These are phyloP conservation scores for Penicillium sp. DNA, from an alignment of 2,329 filamentous ascomycete genomes.

Conservation along the genomic window DNA sequence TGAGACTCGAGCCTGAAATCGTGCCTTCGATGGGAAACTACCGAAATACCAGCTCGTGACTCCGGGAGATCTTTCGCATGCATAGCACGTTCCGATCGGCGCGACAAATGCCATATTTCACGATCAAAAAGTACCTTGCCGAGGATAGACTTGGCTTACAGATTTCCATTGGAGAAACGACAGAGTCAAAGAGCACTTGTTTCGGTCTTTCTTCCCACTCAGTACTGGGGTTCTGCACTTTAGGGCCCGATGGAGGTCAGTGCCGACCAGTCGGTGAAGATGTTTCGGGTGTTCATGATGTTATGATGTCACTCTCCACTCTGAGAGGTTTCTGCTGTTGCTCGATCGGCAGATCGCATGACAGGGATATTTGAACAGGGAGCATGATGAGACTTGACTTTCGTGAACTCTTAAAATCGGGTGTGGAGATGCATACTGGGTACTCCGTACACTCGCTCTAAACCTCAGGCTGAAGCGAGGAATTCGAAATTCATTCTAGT, in stretches of 20 bases:
- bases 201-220: constrained; percentile 2
- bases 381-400: too few relatives aligned
- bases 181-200: not conserved
- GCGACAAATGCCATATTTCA: not conserved
- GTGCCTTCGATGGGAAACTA: not conserved
- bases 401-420: too few relatives aligned
- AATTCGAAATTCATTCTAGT: too few relatives aligned
- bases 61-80: not conserved
- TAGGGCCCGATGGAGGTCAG: constrained; percentile 3
- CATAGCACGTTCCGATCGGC: constrained; percentile 8
- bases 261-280: constrained; percentile 17
- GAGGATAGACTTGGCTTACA: not conserved
- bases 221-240: not conserved
- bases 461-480: too few relatives aligned
- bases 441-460: too few relatives aligned
- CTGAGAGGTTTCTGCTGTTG: not conserved
- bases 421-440: too few relatives aligned
- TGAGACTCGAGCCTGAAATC: not conserved
- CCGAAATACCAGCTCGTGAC: constrained; percentile 1
- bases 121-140: not conserved
- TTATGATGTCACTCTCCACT: constrained; percentile 16
- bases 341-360: constrained; percentile 16
- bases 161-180: not conserved
- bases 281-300: not conserved
- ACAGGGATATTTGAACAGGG: not conserved